A percentile compares a stretch with the other conserved stretches of the same genome.
Conservation (phyloP, 495 filamentous ascomycete species). For the Podospora fimiseda region DNA sequence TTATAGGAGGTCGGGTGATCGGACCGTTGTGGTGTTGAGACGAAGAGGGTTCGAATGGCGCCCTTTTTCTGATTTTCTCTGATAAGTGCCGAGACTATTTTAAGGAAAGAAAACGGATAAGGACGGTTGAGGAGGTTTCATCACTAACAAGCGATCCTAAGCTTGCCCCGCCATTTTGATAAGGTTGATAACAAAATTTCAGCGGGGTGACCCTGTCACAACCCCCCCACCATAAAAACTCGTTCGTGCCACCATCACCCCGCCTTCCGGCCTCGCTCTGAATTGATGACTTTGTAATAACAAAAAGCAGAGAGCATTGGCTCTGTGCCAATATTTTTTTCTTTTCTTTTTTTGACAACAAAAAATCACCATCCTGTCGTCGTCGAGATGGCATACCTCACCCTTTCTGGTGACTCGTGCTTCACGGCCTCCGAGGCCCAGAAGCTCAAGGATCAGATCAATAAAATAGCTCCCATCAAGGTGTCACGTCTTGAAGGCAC, state of each 20-base stretch:
- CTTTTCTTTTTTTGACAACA: constrained; percentile 2
- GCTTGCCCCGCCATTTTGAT: background rate
- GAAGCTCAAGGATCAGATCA: constrained; percentile 44
- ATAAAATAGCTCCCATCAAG: constrained; percentile 35
- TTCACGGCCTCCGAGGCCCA: constrained; percentile 44
- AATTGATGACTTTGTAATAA: constrained; percentile 5
- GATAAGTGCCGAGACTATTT: too few species aligned
- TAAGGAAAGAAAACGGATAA: too few species aligned
- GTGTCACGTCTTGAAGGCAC: constrained; percentile 38
- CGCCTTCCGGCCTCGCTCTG: constrained; percentile 12
- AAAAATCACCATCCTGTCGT: too few species aligned
- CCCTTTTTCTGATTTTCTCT: too few species aligned
- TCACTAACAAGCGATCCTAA: too few species aligned
- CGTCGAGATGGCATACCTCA: constrained; percentile 23
- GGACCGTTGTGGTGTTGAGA: too few species aligned
- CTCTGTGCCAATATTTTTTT: constrained; percentile 12
- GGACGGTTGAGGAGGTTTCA: too few species aligned
- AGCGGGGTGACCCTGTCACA: constrained; percentile 1
- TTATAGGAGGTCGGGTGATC: too few species aligned
- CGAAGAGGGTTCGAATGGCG: too few species aligned
- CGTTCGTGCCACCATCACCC: constrained; percentile 11
- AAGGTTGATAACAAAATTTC: background rate
- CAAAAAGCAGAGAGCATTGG: constrained; percentile 15
- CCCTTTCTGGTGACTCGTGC: constrained; percentile 44
- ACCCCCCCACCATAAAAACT: constrained; percentile 16